Evolutionary conservation across 768 basidiomycete species (phyloP).

Genomic region (Amanita brunnescens): DNA sequence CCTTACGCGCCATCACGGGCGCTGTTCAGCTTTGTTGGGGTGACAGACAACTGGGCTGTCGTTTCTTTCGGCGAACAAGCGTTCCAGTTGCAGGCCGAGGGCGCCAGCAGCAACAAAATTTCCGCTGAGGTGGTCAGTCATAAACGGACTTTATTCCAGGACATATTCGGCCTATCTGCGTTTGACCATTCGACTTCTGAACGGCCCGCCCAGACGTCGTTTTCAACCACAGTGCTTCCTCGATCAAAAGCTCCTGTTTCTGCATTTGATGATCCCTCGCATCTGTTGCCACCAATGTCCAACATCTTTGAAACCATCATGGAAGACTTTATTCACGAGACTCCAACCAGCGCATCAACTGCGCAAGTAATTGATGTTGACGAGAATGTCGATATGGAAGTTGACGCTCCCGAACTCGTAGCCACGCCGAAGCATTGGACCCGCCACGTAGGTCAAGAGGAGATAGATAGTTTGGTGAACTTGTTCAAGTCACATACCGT

Average conservation of each 20-base stretch:
- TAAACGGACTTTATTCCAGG: slow-evolving; percentile 69
- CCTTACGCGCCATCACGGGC: slow-evolving; percentile 24
- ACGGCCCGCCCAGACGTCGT: slow-evolving; percentile 7
- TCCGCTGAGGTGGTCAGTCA: slow-evolving; percentile 16
- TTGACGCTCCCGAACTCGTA: slow-evolving; percentile 22
- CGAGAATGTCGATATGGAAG: slow-evolving; percentile 39
- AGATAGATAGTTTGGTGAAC: slow-evolving; percentile 51
- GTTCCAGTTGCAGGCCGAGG: slow-evolving; percentile 31
- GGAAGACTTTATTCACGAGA: slow-evolving; percentile 24
- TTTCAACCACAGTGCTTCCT: slow-evolving; percentile 10
- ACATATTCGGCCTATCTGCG: slow-evolving; percentile 81
- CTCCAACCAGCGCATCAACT: slow-evolving; percentile 8
- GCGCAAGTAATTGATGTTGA: slow-evolving; percentile 15
- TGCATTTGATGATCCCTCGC: slow-evolving; percentile 62
- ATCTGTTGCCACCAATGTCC: slow-evolving; percentile 60
- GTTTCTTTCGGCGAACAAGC: slow-evolving; percentile 60
- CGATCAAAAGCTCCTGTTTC: slow-evolving; percentile 28
- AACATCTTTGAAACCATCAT: slow-evolving; percentile 58
- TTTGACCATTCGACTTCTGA: slow-evolving; percentile 31
- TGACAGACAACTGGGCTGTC: slow-evolving; percentile 58
- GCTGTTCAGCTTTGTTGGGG: slow-evolving; percentile 55
- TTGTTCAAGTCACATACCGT: slow-evolving; percentile 51
- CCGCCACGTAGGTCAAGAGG: slow-evolving; percentile 37
- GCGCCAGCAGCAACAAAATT: slow-evolving; percentile 15
- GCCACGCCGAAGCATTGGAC: slow-evolving; percentile 6